These are phyloP conservation scores for Phytopythium vexans DNA, from an alignment of 352 stramenopile genomes.

Conservation along the genomic window DNA sequence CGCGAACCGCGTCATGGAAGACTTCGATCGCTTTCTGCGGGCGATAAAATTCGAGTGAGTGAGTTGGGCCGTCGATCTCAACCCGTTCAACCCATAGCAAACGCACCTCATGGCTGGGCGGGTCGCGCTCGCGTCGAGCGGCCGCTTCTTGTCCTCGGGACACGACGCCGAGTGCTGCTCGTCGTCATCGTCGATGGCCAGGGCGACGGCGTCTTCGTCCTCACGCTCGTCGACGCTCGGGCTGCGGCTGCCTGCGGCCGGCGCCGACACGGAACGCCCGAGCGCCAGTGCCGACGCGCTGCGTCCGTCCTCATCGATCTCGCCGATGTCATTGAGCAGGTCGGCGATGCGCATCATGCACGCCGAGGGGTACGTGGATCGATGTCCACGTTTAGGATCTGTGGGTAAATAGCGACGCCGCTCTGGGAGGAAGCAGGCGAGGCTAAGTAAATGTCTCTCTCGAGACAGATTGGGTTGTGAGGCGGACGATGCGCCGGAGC, in stretches of 20 bases:
- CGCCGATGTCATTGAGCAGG: slow-evolving; percentile 30
- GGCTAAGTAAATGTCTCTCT: slow-evolving; percentile 26
- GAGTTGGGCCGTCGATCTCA: background rate
- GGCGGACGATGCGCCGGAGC: background rate
- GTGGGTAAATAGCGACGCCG: slow-evolving; percentile 32
- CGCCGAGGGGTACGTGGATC: background rate
- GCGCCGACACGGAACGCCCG: slow-evolving; percentile 27
- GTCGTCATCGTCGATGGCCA: slow-evolving; percentile 21
- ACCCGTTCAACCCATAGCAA: background rate
- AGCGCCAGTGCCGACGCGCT: slow-evolving; percentile 13
- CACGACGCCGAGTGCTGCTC: slow-evolving; percentile 28
- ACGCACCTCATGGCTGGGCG: slow-evolving; percentile 16
- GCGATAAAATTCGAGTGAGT: background rate
- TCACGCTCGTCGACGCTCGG: slow-evolving; percentile 1
- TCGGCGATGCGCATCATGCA: slow-evolving; percentile 30
- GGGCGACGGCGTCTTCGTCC: slow-evolving; percentile 11
- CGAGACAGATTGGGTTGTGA: slow-evolving; percentile 30
- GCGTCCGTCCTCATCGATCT: slow-evolving; percentile 15
- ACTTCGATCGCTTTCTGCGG: slow-evolving; percentile 24
- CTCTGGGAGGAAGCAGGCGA: slow-evolving; percentile 6
- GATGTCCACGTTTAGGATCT: slow-evolving; percentile 2
- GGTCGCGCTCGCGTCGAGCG: background rate
- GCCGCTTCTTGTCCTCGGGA: slow-evolving; percentile 25
- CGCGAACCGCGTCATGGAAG: slow-evolving; percentile 20
- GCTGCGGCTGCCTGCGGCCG: slow-evolving; percentile 5